Evolutionary conservation across 202 grass and related monocot species (phyloP).

Genomic region (Setaria viridis): DNA sequence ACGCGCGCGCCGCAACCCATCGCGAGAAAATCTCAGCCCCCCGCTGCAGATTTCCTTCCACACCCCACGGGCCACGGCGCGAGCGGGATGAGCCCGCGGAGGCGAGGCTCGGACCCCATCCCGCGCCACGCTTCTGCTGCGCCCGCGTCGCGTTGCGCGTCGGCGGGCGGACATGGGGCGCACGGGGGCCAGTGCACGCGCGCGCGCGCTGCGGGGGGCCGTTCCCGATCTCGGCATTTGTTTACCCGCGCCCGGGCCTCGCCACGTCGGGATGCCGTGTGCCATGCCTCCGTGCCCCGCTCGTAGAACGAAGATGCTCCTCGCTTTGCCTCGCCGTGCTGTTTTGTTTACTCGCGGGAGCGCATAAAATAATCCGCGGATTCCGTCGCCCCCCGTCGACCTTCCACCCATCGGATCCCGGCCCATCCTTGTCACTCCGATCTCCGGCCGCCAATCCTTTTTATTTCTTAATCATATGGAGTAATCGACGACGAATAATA

Average conservation of each 20-base stretch:
- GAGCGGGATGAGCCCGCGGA: neutral
- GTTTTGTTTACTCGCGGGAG: neutral
- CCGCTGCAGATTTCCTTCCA: too few relatives aligned
- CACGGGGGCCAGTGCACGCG: neutral
- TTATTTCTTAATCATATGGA: neutral
- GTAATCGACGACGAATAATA: neutral
- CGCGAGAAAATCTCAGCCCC: neutral
- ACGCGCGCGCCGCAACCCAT: neutral
- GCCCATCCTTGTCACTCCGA: constrained; percentile 34
- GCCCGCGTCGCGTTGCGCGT: neutral
- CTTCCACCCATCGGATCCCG: constrained; percentile 12
- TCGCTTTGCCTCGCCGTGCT: neutral
- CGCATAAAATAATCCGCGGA: constrained; percentile 17
- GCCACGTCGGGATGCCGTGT: too few relatives aligned
- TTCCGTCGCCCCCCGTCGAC: constrained; percentile 11
- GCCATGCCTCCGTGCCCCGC: neutral
- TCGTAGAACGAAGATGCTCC: constrained; percentile 13
- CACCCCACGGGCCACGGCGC: too few relatives aligned
- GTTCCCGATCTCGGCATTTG: neutral
- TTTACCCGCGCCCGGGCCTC: neutral
- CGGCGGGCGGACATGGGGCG: neutral
- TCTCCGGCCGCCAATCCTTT: neutral
- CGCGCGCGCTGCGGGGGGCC: neutral
- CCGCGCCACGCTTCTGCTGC: neutral
- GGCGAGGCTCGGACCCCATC: neutral